Percentiles rank a stretch among this genome's conserved stretches.
Conservation (phyloP, 768 basidiomycete species). For the Agaricus blazei region DNA sequence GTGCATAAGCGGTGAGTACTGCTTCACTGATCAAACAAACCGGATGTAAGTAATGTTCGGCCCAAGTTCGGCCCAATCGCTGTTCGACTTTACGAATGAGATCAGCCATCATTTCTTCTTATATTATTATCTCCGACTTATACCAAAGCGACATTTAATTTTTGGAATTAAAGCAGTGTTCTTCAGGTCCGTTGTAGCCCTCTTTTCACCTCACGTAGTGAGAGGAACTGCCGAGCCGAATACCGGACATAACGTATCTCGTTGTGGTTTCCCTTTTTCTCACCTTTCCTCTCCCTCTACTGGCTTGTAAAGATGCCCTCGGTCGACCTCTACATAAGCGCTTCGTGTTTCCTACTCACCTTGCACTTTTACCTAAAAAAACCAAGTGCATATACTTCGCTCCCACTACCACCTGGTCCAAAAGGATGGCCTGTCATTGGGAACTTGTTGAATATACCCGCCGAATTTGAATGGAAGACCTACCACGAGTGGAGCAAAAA, state of each 20-base stretch:
- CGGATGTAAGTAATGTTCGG: too few species aligned
- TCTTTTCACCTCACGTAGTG: too few species aligned
- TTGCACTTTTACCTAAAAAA: conserved; percentile 17
- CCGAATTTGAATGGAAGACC: conserved; percentile 27
- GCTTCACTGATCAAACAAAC: too few species aligned
- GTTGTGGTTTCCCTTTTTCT: too few species aligned
- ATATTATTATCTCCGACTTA: too few species aligned
- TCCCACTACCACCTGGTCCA: conserved; percentile 38
- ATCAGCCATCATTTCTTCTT: too few species aligned
- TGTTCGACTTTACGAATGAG: too few species aligned
- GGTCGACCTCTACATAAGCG: conserved; percentile 12
- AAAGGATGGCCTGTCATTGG: conserved; percentile 34
- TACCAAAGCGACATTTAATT: too few species aligned
- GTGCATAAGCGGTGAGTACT: too few species aligned
- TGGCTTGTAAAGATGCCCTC: conserved; percentile 3
- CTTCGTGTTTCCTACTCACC: conserved; percentile 13
- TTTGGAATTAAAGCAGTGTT: too few species aligned
- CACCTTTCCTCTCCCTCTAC: neutral
- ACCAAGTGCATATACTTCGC: neutral
- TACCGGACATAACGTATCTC: neutral
- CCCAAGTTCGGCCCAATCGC: too few species aligned
- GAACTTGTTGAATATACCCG: conserved; percentile 34
- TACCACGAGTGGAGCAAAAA: conserved; percentile 36
- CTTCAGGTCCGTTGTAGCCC: too few species aligned
- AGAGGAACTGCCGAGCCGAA: neutral